These are phyloP conservation scores for Chlamydomonas sphaeroides DNA, from an alignment of 139 green algal genomes.

Conservation along the genomic window DNA sequence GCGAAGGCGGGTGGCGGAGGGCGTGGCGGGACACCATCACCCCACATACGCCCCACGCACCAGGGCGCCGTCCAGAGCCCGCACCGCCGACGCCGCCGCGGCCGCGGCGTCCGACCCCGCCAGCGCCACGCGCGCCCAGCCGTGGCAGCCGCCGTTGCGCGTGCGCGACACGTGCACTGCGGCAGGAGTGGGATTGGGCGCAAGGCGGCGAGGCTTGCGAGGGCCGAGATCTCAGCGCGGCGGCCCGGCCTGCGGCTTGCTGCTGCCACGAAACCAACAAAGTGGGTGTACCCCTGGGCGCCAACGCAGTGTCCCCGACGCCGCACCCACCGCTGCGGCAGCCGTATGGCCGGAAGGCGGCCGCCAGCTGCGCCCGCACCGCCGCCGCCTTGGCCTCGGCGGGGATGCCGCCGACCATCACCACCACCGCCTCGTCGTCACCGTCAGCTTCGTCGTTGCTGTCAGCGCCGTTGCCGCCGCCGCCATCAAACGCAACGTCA, in stretches of 20 bases:
- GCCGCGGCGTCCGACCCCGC: background rate
- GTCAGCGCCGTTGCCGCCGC: background rate
- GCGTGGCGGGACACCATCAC: too few species aligned
- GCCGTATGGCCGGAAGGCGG: slow-evolving; percentile 10
- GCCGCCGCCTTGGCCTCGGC: background rate
- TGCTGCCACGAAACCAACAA: too few species aligned
- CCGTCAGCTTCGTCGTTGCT: background rate
- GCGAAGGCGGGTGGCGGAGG: too few species aligned
- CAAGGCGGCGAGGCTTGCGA: too few species aligned
- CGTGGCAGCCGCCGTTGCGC: slow-evolving; percentile 26
- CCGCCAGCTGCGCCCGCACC: slow-evolving; percentile 3
- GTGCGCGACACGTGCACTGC: slow-evolving; percentile 13
- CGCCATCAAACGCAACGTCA: too few species aligned
- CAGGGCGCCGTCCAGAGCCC: slow-evolving; percentile 4
- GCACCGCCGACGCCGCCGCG: background rate
- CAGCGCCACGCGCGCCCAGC: slow-evolving; percentile 27
- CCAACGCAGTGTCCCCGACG: background rate
- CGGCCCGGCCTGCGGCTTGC: too few species aligned
- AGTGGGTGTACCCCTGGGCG: too few species aligned
- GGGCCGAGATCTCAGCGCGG: too few species aligned
- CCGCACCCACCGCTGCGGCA: background rate
- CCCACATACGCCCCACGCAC: too few species aligned
- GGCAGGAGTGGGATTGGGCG: too few species aligned
- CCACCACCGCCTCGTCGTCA: background rate
- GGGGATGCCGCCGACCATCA: slow-evolving; percentile 23